Percentiles rank a stretch among this genome's conserved stretches.
These are phyloP conservation scores for Adiantum capillusveneris DNA, from an alignment of 75 land plant species.

Conservation along the genomic window DNA sequence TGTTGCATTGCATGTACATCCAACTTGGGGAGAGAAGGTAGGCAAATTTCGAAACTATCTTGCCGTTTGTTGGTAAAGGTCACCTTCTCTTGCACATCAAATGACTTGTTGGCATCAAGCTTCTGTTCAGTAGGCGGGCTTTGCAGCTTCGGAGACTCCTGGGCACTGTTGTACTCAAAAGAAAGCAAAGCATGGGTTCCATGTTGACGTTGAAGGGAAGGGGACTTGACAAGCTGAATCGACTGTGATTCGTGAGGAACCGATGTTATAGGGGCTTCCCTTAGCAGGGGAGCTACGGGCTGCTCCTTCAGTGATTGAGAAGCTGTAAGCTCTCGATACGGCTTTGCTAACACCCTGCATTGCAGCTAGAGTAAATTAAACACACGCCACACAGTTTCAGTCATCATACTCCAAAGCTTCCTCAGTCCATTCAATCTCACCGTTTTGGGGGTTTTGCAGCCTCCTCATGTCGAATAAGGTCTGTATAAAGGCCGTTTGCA, in stretches of 20 bases:
- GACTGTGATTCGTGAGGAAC: slow-evolving; percentile 59
- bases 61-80: slow-evolving; percentile 48
- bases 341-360: neutral
- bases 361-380: neutral
- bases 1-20: slow-evolving; percentile 48
- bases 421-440: slow-evolving; percentile 24
- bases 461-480: slow-evolving; percentile 91
- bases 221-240: slow-evolving; percentile 73
- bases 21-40: slow-evolving; percentile 62
- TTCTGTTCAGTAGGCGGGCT: slow-evolving; percentile 73
- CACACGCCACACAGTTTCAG: too few relatives aligned
- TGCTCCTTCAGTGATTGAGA: slow-evolving; percentile 5
- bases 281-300: neutral
- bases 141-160: slow-evolving; percentile 41
- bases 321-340: neutral
- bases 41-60: slow-evolving; percentile 76
- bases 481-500: slow-evolving; percentile 86
- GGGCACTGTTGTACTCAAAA: slow-evolving; percentile 35
- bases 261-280: neutral
- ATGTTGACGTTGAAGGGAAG: slow-evolving; percentile 70
- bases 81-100: slow-evolving; percentile 43
- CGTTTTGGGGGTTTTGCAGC: slow-evolving; percentile 92
- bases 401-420: too few relatives aligned
- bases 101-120: slow-evolving; percentile 47
- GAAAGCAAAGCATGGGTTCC: slow-evolving; percentile 32